Evolutionary conservation across 2,329 filamentous ascomycete genomes (phyloP), one percentile per base, ranked within the genome.

Genomic region (Coleophoma crateriformis): DNA sequence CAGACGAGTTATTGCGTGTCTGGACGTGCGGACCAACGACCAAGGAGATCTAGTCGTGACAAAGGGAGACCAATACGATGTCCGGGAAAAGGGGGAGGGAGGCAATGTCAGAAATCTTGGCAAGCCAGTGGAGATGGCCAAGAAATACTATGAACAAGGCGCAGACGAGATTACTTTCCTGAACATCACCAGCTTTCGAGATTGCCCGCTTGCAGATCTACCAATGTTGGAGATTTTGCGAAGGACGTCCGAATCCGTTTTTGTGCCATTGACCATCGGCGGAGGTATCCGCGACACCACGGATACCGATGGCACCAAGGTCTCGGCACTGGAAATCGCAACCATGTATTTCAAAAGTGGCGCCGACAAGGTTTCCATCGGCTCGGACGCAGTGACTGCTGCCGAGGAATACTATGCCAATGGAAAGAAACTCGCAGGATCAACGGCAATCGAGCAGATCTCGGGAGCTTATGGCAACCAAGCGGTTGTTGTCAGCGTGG

Each of bases 41-140:
- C 77, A 87, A 53, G 94, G 94, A 33, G 94, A 99, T 68, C 77
- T 99, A 10, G 94, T 99, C 0, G 94, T 99, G 35, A 99, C 94
- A 13, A 99, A 99, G 70, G 94, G 94, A 50, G 94, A 99, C 70
- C 92, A 97, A 68, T 99, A 99, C 72, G 94, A 99, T 63, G 94
- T 99, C 7, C 88, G 94, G 33, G 94, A 97, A 64, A 96, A 96
- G 70, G 74, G 75, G 19, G 75, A 72, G 13, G 74, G 75, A 50
- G 76, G 80, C 48, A 73, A 79, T 58, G 91, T 99, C 34, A 84
- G 94, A 55, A 99, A 99, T 68, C 78, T 99, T 3, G 94, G 94
- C 57, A 99, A 99, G 70, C 94, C 94, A 2, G 91, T 99, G 45
- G 90, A 96, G 57, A 88, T 99, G 81, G 94, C 94, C 8, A 83